These are phyloP conservation scores for Monosporascus sp. DNA, from an alignment of 2,329 filamentous ascomycete genomes.

Conservation along the genomic window DNA sequence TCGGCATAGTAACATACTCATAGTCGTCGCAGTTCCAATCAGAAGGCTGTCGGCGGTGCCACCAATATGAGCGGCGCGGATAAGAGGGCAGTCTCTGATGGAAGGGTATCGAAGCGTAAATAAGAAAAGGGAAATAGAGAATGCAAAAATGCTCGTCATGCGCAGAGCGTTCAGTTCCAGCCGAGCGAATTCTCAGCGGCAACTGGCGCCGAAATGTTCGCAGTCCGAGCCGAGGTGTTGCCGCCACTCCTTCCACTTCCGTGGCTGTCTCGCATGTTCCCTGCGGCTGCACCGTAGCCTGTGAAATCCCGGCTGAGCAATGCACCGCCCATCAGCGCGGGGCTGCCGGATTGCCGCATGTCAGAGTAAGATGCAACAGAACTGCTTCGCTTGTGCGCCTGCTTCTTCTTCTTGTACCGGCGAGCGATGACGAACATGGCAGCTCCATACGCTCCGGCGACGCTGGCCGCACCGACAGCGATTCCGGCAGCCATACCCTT, in stretches of 20 bases:
- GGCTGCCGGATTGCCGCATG: conserved; percentile 52
- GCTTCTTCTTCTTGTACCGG: conserved; percentile 82
- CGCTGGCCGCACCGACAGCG: conserved; percentile 69
- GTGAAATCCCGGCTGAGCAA: conserved; percentile 53
- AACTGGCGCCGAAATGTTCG: conserved; percentile 80
- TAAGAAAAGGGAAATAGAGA: conserved; percentile 23
- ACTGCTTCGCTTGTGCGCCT: conserved; percentile 70
- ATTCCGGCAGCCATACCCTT: conserved; percentile 63
- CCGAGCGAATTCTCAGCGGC: conserved; percentile 92
- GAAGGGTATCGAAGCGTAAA: conserved; percentile 43
- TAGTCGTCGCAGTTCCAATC: conserved; percentile 25
- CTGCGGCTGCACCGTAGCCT: conserved; percentile 46
- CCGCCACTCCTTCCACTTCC: conserved; percentile 59
- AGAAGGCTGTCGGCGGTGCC: conserved; percentile 16
- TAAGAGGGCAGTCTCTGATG: conserved; percentile 26
- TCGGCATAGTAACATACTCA: conserved; percentile 18
- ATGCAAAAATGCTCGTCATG: conserved; percentile 27
- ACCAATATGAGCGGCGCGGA: conserved; percentile 6
- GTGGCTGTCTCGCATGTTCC: conserved; percentile 49
- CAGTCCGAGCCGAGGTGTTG: conserved; percentile 50
- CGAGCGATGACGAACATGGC: conserved; percentile 93
- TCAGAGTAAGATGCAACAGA: conserved; percentile 59
- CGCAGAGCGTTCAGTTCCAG: conserved; percentile 67
- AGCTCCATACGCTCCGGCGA: conserved; percentile 82
- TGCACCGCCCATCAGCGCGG: conserved; percentile 67